phyloP scores from a whole-genome alignment of 108 stramenopile species.

The Bacterosira constricta region DNA sequence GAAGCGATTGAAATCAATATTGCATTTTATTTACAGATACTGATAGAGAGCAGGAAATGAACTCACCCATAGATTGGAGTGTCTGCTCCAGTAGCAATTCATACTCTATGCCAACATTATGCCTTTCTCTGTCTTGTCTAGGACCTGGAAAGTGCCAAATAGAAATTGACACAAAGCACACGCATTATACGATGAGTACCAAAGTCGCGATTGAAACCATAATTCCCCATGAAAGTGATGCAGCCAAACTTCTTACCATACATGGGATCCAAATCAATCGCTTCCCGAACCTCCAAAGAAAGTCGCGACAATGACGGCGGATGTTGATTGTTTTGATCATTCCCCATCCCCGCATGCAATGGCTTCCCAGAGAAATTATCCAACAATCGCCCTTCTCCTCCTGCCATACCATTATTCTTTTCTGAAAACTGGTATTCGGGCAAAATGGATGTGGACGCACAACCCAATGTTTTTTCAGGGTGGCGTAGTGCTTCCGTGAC shows the following conservation, averaged over 20 bases:
- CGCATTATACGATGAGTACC: no score
- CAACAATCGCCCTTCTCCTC: background rate
- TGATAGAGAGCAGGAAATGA: no score
- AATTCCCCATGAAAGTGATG: background rate
- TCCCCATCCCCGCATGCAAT: no score
- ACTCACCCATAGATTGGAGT: constrained; percentile 63
- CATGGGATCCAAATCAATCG: constrained; percentile 74
- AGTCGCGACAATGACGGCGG: constrained; percentile 65
- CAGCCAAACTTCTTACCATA: constrained; percentile 56
- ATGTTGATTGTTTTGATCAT: no score
- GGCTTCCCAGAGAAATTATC: background rate
- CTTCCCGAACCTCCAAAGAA: constrained; percentile 64
- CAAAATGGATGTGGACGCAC: constrained; percentile 36
- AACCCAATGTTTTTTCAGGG: constrained; percentile 53
- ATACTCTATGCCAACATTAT: constrained; percentile 77
- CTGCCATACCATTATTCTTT: constrained; percentile 14
- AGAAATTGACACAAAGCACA: background rate
- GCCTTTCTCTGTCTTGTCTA: constrained; percentile 58
- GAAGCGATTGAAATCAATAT: no score
- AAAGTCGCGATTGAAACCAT: no score
- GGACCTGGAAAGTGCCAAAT: constrained; percentile 36
- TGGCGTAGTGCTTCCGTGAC: constrained; percentile 65
- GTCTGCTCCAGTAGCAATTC: constrained; percentile 68
- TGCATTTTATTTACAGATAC: no score
- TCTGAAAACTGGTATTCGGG: constrained; percentile 62